Conservation (phyloP, 495 filamentous ascomycete species). For the Neurospora sp. region DNA sequence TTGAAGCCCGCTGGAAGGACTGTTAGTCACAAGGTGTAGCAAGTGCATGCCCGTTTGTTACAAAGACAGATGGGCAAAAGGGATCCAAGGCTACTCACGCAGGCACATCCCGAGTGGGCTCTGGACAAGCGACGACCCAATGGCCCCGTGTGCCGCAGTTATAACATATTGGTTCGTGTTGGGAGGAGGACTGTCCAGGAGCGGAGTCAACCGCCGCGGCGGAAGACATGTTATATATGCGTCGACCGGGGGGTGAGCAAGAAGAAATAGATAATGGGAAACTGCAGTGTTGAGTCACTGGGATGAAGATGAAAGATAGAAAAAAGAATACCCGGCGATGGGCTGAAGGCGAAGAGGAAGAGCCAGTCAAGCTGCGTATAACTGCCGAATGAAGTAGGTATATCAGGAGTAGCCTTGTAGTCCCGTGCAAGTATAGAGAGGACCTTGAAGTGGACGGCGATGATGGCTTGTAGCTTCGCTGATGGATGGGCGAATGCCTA, state of each 20-base stretch:
- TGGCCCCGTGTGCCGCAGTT: constrained; percentile 42
- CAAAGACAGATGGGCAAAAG: neutral
- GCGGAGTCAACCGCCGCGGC: constrained; percentile 22
- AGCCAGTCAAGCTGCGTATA: neutral
- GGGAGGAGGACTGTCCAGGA: constrained; percentile 22
- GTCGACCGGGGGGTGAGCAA: neutral
- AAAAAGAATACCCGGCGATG: neutral
- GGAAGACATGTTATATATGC: neutral
- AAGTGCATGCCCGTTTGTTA: neutral
- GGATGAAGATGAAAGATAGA: neutral
- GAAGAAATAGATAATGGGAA: neutral
- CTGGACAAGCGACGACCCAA: constrained; percentile 40
- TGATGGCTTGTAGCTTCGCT: neutral
- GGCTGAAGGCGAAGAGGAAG: neutral
- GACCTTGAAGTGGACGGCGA: neutral
- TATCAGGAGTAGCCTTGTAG: neutral
- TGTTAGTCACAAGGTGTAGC: constrained; percentile 11
- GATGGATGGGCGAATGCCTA: neutral
- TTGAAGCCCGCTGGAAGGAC: constrained; percentile 25
- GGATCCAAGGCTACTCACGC: constrained; percentile 41
- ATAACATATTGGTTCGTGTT: constrained; percentile 36
- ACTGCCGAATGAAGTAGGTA: neutral
- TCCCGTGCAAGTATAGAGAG: neutral
- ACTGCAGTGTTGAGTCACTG: neutral
- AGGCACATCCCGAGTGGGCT: constrained; percentile 38